Evolutionary conservation across 345 rosid genomes (phyloP).

Genomic region (Murraya paniculata): DNA sequence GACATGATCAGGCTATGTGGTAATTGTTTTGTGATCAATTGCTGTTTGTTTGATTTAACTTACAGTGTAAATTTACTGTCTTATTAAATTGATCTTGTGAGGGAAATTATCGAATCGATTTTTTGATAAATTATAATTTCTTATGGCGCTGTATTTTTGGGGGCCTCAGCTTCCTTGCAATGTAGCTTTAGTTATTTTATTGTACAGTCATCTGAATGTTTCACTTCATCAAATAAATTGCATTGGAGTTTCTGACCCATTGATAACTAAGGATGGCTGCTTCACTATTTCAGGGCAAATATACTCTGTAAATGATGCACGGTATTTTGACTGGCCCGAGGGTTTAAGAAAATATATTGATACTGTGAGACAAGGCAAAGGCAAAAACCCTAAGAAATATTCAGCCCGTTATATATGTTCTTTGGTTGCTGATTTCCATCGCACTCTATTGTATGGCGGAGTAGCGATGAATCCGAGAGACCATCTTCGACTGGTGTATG

Average conservation of each 20-base stretch:
- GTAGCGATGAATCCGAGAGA: conserved; percentile 94
- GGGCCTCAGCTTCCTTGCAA: not conserved
- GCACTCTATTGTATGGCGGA: conserved; percentile 87
- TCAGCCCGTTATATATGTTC: conserved; percentile 95
- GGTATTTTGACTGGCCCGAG: conserved; percentile 94
- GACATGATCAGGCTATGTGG: not conserved
- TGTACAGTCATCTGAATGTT: not conserved
- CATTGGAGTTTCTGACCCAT: not conserved
- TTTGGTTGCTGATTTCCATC: conserved; percentile 87
- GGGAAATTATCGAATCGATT: not conserved
- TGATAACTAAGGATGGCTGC: conserved; percentile 1
- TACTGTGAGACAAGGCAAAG: conserved; percentile 85
- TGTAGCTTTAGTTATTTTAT: not conserved
- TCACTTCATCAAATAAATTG: not conserved
- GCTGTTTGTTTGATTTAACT: not conserved
- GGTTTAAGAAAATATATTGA: conserved; percentile 81
- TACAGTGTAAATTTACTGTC: not conserved
- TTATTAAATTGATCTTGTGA: not conserved
- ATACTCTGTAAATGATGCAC: conserved; percentile 88
- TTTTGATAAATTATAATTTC: not conserved
- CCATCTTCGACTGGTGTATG: conserved; percentile 88
- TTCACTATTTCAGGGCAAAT: conserved; percentile 64
- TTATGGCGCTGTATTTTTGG: not conserved
- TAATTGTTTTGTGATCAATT: not conserved
- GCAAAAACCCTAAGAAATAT: conserved; percentile 79